These are phyloP conservation scores for Nannochloris sp. DNA, from an alignment of 139 green algal genomes.

Conservation along the genomic window DNA sequence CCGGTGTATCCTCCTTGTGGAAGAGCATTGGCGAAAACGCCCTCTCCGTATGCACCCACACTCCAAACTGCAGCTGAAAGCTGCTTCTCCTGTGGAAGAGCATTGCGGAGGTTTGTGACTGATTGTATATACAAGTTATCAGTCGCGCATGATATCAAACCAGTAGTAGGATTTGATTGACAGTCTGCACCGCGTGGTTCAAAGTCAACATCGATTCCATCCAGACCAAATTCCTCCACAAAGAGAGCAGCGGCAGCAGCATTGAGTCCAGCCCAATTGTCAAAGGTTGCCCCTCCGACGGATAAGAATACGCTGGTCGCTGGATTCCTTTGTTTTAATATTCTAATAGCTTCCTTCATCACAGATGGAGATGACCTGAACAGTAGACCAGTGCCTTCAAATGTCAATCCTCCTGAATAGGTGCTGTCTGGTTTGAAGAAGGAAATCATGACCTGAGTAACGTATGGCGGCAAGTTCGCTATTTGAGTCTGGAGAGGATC, in stretches of 20 bases:
- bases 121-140: constrained; percentile 6
- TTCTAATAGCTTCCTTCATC: constrained; percentile 6
- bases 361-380: constrained; percentile 2
- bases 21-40: neutral
- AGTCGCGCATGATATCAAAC: neutral
- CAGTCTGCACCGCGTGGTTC: constrained; percentile 1
- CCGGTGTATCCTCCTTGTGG: constrained; percentile 8
- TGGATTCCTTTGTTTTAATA: neutral
- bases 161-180: neutral
- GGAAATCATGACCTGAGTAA: constrained; percentile 13
- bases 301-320: constrained; percentile 1
- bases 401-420: constrained; percentile 9
- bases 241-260: neutral
- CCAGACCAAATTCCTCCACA: constrained; percentile 7
- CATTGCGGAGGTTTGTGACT: neutral
- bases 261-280: constrained; percentile 10
- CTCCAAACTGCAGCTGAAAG: constrained; percentile 2
- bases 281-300: constrained; percentile 2
- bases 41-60: constrained; percentile 5
- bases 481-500: constrained; percentile 7
- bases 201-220: constrained; percentile 12
- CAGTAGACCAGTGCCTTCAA: constrained; percentile 8
- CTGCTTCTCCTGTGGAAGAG: neutral
- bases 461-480: constrained; percentile 32
- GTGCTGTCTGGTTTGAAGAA: constrained; percentile 9